Evolutionary conservation across 768 basidiomycete species (phyloP).

Genomic region (Suillus subaureus): DNA sequence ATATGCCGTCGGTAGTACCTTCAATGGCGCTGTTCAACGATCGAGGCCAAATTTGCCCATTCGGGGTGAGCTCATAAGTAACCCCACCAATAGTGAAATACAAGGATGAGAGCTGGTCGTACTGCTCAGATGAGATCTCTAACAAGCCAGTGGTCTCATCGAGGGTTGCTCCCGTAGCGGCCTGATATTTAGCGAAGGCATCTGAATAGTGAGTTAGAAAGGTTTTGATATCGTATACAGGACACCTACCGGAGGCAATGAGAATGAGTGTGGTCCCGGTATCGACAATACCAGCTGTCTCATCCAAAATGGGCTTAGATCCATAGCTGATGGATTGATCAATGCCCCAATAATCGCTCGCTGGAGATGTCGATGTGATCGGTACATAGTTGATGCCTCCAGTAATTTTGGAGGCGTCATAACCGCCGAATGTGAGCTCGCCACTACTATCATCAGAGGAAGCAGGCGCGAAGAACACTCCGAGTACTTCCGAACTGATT

Average conservation of each 20-base stretch:
- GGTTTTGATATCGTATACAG: not conserved
- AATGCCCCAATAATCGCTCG: conserved; percentile 37
- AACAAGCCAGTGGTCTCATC: conserved; percentile 20
- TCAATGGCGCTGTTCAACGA: conserved; percentile 21
- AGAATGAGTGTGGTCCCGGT: not conserved
- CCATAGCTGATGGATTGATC: conserved; percentile 23
- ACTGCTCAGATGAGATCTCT: conserved; percentile 11
- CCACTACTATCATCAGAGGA: conserved; percentile 28
- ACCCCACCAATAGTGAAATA: conserved; percentile 10
- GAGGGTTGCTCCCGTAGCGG: conserved; percentile 11
- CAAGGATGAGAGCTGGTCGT: conserved; percentile 1
- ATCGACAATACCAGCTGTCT: not conserved
- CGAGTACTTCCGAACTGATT: conserved; percentile 28
- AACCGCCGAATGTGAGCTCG: conserved; percentile 40
- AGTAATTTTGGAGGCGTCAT: conserved; percentile 33
- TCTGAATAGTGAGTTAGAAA: not conserved
- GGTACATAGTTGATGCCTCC: conserved; percentile 34
- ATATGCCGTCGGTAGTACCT: conserved; percentile 17
- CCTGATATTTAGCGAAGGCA: not conserved
- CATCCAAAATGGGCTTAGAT: not conserved
- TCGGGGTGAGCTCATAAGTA: not conserved
- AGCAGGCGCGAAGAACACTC: conserved; percentile 35
- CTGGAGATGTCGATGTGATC: conserved; percentile 32
- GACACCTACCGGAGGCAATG: not conserved
- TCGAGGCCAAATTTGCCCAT: conserved; percentile 19